A percentile compares a stretch with the other conserved stretches of the same genome.
phyloP scores from a whole-genome alignment of 148 eudicot genomes.

The Oxyria digyna region DNA sequence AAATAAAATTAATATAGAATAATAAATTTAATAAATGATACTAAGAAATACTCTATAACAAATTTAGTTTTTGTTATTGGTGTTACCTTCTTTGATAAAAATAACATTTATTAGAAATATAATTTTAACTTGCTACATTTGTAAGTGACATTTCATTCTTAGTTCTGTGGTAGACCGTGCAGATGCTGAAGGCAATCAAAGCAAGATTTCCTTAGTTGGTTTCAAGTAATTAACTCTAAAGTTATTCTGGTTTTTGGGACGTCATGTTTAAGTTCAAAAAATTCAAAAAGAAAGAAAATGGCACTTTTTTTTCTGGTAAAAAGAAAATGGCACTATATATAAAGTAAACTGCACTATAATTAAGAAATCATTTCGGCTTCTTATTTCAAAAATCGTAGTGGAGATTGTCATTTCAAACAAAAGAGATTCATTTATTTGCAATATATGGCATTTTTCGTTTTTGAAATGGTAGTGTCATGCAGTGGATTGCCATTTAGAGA shows the following conservation, averaged over 20 bases:
- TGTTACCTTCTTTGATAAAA: no score
- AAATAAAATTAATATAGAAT: no score
- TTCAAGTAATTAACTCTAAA: not conserved
- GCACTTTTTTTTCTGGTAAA: no score
- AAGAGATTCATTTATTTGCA: not conserved
- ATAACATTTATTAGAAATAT: no score
- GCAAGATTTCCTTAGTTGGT: not conserved
- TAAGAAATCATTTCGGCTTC: not conserved
- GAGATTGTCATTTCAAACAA: conserved; percentile 1
- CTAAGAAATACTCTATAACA: no score
- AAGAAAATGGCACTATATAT: not conserved
- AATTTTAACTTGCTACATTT: no score
- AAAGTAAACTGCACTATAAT: not conserved
- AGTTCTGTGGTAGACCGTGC: no score
- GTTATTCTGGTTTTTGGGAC: no score
- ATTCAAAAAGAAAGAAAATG: not conserved
- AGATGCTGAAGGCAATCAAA: conserved; percentile 1
- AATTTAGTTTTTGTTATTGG: no score
- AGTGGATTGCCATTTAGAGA: not conserved
- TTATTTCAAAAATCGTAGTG: not conserved
- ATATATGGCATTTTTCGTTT: not conserved
- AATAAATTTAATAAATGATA: no score
- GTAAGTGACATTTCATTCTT: no score
- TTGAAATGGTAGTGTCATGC: conserved; percentile 4
- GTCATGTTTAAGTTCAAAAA: no score